Percentiles rank a stretch among this genome's conserved stretches.
These are phyloP conservation scores for Alliaria petiolata DNA, from an alignment of 345 rosid species.

Conservation along the genomic window DNA sequence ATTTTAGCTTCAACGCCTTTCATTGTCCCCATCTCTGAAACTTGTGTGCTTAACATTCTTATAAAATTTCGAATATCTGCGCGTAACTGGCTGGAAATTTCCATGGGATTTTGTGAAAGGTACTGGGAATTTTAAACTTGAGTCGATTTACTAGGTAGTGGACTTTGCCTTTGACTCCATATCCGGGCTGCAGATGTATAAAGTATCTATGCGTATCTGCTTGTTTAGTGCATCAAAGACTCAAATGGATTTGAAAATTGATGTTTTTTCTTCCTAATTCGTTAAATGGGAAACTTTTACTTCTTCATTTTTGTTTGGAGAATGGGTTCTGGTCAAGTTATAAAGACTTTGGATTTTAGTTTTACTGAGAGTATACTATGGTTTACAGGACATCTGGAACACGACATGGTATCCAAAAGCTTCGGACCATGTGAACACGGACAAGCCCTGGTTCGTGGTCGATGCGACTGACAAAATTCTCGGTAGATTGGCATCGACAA, in stretches of 20 bases:
- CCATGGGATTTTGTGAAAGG: neutral
- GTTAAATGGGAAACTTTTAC: neutral
- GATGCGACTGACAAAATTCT: conserved; percentile 92
- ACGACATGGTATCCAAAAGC: conserved; percentile 97
- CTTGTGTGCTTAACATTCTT: neutral
- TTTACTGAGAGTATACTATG: neutral
- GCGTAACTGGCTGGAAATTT: neutral
- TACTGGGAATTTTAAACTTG: neutral
- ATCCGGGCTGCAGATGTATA: neutral
- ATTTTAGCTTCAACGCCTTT: neutral
- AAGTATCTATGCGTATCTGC: neutral
- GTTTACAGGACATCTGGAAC: conserved; percentile 89
- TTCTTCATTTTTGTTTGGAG: neutral
- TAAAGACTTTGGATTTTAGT: neutral
- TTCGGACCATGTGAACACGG: conserved; percentile 75
- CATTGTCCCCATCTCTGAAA: neutral
- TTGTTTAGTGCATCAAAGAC: neutral
- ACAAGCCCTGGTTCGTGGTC: conserved; percentile 82
- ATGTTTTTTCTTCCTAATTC: neutral
- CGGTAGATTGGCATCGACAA: conserved; percentile 86
- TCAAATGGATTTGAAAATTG: neutral
- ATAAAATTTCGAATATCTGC: neutral
- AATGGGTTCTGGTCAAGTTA: neutral
- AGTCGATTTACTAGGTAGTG: neutral
- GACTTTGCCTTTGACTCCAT: neutral